Evolutionary conservation across 148 eudicot genomes (phyloP).

Genomic region (Persicaria maculosa): DNA sequence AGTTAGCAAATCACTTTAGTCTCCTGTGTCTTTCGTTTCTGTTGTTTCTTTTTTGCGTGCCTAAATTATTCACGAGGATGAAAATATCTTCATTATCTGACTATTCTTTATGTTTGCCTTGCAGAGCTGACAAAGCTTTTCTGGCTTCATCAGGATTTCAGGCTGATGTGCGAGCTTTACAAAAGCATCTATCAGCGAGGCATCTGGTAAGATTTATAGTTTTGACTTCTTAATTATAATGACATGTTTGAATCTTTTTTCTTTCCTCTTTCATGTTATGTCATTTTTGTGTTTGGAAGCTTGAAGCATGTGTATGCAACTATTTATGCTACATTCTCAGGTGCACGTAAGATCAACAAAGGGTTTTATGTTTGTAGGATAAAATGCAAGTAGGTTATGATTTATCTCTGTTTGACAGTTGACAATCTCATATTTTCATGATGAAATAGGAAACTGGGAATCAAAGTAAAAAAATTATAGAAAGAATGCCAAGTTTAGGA

Average conservation of each 20-base stretch:
- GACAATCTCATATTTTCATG: too few relatives aligned
- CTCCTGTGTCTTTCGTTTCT: too few relatives aligned
- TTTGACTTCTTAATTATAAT: too few relatives aligned
- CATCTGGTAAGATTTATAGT: constrained; percentile 46
- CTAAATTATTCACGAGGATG: too few relatives aligned
- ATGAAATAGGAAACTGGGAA: too few relatives aligned
- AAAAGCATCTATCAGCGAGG: constrained; percentile 76
- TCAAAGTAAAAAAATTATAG: too few relatives aligned
- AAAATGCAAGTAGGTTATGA: neutral
- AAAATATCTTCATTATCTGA: neutral
- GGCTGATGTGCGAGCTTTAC: constrained; percentile 94
- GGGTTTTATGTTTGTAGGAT: neutral
- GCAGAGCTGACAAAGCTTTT: constrained; percentile 76
- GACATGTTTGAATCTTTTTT: neutral
- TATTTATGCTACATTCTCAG: neutral
- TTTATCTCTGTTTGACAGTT: neutral
- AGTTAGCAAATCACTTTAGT: too few relatives aligned
- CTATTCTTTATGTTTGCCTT: constrained; percentile 3
- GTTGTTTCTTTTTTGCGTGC: too few relatives aligned
- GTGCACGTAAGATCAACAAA: neutral
- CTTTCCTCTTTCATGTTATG: too few relatives aligned
- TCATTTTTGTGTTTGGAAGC: too few relatives aligned
- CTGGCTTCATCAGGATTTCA: constrained; percentile 95
- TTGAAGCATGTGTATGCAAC: too few relatives aligned
- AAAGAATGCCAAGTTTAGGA: too few relatives aligned